Base-by-base conservation (phyloP, 2,329 filamentous ascomycete genomes). In the Arthrinium phaeospermum region DNA sequence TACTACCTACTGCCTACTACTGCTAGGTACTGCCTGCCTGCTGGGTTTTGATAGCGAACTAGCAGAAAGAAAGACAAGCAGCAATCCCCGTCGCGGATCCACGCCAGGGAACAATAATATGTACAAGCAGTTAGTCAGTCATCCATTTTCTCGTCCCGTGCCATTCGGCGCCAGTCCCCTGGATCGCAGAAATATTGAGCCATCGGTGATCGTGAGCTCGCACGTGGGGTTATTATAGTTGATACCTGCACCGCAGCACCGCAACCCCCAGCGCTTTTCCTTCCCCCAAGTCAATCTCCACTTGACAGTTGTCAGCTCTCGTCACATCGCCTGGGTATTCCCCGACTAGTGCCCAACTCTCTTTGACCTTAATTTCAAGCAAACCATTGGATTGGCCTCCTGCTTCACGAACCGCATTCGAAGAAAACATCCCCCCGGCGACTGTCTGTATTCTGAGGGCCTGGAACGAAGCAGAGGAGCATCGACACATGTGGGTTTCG, bases 111-210 rank as follows among this genome's bases (percentile, higher is more conserved):
- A 37, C 8, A 34, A 34, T 30, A 30, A 30, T 30, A 30, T 30
- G 27, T 30, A 30, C 27, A 30, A 30, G 27, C 27, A 30, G 27
- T 34, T 37, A 64, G 34, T 41, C 57, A 41, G 30, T 41, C 34
- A n/a, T 34, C 34, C 37, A n/a, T 64, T 41, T 64, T 37, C 53
- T 64, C 57, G 57, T 41, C 57, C 57, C 57, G 57, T 64, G 57
- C 57, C 57, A 41, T 41, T 24, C 57, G 57, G 34, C 19, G 34
- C 57, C 34, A 41, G 4, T 41, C 57, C 57, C 34, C 57, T 64
- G 57, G 57, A 64, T 64, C 57, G 57, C 22, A 24, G 34, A 34
- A 64, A 41, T 13, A n/a, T 24, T n/a, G 57, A 41, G 22, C 34
- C 34, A 64, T 64, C 57, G 57, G 19, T 41, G 57, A 64, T 64